These are phyloP conservation scores for Sclerotinia borealis DNA, from an alignment of 2,329 filamentous ascomycete species.

Conservation along the genomic window DNA sequence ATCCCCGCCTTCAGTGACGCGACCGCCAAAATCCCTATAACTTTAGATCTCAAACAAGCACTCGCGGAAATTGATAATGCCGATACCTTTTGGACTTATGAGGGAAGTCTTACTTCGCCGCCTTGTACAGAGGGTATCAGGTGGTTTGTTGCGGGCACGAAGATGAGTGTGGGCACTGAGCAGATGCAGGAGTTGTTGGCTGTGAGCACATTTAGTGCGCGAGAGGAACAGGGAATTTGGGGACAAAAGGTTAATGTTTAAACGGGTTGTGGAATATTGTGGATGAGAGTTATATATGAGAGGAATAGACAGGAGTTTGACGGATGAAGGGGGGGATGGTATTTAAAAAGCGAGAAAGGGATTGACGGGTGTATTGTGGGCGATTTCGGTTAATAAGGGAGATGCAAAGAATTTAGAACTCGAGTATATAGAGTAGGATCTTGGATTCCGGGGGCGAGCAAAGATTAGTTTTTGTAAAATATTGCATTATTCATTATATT, in stretches of 20 bases:
- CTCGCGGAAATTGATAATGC: conserved; percentile 36
- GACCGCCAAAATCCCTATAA: neutral
- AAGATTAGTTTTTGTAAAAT: no score
- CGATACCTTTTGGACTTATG: conserved; percentile 44
- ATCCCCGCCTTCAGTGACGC: neutral
- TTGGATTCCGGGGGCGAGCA: no score
- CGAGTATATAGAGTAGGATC: no score
- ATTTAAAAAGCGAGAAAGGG: neutral
- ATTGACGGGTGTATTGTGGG: neutral
- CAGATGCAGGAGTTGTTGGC: conserved; percentile 29
- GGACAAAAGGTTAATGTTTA: neutral
- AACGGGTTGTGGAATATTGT: no score
- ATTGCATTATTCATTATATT: no score
- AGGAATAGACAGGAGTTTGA: neutral
- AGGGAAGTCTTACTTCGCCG: conserved; percentile 42
- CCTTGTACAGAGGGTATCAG: conserved; percentile 42
- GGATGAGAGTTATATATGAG: neutral
- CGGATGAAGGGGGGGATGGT: neutral
- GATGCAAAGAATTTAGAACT: no score
- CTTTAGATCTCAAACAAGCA: conserved; percentile 19
- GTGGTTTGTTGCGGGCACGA: conserved; percentile 40
- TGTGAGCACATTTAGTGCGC: neutral
- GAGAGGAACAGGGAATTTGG: conserved; percentile 1
- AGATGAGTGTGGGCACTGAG: conserved; percentile 37
- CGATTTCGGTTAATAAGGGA: no score